Evolutionary conservation across 2,329 filamentous ascomycete species (phyloP).

Genomic region (Colletotrichum sp.): DNA sequence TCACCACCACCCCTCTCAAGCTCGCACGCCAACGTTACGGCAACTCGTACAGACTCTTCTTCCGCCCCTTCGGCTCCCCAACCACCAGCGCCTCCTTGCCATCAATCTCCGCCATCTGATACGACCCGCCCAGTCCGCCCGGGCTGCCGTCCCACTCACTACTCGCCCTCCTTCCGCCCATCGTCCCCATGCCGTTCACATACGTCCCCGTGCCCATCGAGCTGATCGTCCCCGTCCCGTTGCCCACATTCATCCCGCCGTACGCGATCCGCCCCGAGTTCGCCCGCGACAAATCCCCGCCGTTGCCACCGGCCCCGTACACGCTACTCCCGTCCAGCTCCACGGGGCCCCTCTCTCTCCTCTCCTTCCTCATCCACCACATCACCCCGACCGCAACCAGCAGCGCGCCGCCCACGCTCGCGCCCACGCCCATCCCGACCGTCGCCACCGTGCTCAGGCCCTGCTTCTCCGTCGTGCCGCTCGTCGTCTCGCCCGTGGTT

Average conservation of each 20-base stretch:
- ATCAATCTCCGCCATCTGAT: constrained; percentile 17
- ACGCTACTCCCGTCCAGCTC: not conserved
- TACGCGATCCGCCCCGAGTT: not conserved
- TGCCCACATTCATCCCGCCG: not conserved
- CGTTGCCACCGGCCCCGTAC: not conserved
- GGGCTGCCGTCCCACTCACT: constrained; percentile 12
- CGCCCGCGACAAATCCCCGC: not conserved
- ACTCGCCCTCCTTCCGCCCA: not conserved
- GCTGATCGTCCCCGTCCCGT: constrained; percentile 6
- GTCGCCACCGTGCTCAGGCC: not conserved
- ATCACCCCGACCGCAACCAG: constrained; percentile 11
- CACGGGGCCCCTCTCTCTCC: not conserved
- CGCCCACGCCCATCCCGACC: constrained; percentile 8
- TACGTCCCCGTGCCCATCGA: constrained; percentile 17
- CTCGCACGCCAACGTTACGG: not conserved
- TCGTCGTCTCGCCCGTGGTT: not conserved
- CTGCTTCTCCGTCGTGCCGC: not conserved
- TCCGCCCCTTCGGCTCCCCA: not conserved
- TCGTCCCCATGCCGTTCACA: not conserved
- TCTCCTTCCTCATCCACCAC: constrained; percentile 10
- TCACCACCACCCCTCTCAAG: not conserved
- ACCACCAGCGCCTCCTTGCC: constrained; percentile 9
- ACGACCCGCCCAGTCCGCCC: not conserved
- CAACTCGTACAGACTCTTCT: constrained; percentile 16
- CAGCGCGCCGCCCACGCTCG: constrained; percentile 9